These are phyloP conservation scores for Paramecium sexaurelia DNA, from an alignment of 73 alveolate species.

Conservation along the genomic window DNA sequence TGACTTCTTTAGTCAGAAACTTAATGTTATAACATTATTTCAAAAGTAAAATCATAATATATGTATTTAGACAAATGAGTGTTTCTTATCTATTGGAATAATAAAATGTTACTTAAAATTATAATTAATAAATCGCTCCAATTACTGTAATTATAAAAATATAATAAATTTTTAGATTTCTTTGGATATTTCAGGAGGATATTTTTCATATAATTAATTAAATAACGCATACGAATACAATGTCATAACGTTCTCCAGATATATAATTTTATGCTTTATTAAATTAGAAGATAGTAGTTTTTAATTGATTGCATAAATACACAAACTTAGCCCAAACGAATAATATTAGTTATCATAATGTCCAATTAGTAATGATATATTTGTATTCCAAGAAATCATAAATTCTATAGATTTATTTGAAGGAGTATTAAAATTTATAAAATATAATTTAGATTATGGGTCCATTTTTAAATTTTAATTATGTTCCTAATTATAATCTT, in stretches of 20 bases:
- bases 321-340: not conserved
- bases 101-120: not conserved
- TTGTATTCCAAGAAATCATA: not conserved
- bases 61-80: not conserved
- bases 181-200: not conserved
- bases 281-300: not conserved
- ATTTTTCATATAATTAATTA: not conserved
- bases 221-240: not conserved
- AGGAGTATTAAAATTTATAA: not conserved
- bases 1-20: not conserved
- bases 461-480: not conserved
- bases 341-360: not conserved
- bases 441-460: not conserved
- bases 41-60: not conserved
- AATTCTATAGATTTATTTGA: not conserved
- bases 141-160: not conserved
- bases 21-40: not conserved
- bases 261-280: not conserved
- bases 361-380: not conserved
- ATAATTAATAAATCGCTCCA: not conserved
- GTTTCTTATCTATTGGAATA: not conserved
- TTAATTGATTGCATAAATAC: not conserved
- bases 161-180: not conserved
- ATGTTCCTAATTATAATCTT: not conserved
- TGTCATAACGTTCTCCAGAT: not conserved